These are phyloP conservation scores for Yamadazyma akitaensis DNA, from an alignment of 805 yeast genomes.

Conservation along the genomic window DNA sequence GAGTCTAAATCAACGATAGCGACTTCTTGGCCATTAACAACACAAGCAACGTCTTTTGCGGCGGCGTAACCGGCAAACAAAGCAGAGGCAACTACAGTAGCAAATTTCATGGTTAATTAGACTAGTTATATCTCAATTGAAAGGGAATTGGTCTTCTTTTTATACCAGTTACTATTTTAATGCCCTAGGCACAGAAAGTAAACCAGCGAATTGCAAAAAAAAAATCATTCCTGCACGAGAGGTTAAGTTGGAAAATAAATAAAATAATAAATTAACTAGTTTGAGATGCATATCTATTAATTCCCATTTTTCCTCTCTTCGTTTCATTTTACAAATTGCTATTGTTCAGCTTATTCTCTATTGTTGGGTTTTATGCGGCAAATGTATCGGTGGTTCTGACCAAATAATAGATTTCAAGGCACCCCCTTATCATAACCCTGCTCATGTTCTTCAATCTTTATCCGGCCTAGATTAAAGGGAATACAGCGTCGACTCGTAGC, in stretches of 20 bases:
- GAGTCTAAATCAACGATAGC: constrained; percentile 40
- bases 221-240: not conserved
- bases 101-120: constrained; percentile 11
- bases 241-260: not conserved
- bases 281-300: not conserved
- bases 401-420: too few species aligned
- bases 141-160: not conserved
- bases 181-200: not conserved
- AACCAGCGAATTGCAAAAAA: constrained; percentile 3
- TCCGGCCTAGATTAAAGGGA: too few species aligned
- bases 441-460: too few species aligned
- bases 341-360: too few species aligned
- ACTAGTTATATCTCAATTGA: not conserved
- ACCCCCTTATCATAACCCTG: too few species aligned
- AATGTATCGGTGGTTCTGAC: too few species aligned
- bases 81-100: constrained; percentile 14
- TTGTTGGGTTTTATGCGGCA: too few species aligned
- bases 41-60: constrained; percentile 37
- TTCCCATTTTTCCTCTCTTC: too few species aligned
- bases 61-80: constrained; percentile 22
- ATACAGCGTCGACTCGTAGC: too few species aligned
- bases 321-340: too few species aligned
- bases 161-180: too few species aligned
- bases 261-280: not conserved
- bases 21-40: constrained; percentile 29